Conservation (phyloP, 805 yeast species). For the Candida vartiovaarae region DNA sequence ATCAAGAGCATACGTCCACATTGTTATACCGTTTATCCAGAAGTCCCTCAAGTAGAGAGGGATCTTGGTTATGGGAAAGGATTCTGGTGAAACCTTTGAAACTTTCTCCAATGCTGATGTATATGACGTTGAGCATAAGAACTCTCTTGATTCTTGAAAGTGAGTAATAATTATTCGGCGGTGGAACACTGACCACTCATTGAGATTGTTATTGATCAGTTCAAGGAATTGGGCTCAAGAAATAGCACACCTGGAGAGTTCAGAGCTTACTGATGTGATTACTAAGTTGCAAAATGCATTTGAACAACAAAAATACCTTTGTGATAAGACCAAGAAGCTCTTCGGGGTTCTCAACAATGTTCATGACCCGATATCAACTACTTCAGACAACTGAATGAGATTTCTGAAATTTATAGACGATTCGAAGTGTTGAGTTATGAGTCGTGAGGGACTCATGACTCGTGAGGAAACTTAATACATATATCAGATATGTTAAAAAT, state of each 20-base stretch:
- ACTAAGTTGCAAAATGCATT: constrained; percentile 22
- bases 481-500: too few species aligned
- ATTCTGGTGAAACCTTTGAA: constrained; percentile 7
- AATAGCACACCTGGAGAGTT: constrained; percentile 2
- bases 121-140: constrained; percentile 7
- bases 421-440: too few species aligned
- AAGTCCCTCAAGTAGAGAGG: constrained; percentile 39
- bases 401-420: constrained; percentile 48
- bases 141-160: constrained; percentile 3
- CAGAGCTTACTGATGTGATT: constrained; percentile 6
- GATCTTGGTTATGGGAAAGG: constrained; percentile 24
- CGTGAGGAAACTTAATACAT: too few species aligned
- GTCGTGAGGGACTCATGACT: too few species aligned
- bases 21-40: constrained; percentile 47
- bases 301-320: constrained; percentile 26
- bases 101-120: constrained; percentile 2
- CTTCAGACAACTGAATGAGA: constrained; percentile 74
- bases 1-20: constrained; percentile 64
- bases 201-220: constrained; percentile 11
- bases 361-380: constrained; percentile 74
- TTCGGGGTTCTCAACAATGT: constrained; percentile 50
- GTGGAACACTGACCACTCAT: not conserved
- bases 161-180: constrained; percentile 1
- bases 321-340: constrained; percentile 30
- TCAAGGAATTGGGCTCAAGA: constrained; percentile 7